phyloP scores from a whole-genome alignment of 331 rosid genomes.

The Spiraea crenata region DNA sequence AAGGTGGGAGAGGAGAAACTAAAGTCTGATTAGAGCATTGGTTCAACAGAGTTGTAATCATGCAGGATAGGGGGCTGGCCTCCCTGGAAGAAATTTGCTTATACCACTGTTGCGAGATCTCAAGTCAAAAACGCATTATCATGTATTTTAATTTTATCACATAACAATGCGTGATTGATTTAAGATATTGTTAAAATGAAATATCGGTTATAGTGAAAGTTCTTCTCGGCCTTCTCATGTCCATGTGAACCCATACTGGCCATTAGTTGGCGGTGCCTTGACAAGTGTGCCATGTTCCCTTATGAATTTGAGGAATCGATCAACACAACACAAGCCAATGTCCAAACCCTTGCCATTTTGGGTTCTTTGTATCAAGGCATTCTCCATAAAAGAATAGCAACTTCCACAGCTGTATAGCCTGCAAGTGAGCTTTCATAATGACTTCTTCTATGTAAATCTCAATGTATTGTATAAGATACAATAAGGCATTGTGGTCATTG shows the following conservation, averaged over 20 bases:
- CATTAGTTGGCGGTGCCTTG: not conserved
- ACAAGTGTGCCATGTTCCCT: not conserved
- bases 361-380: not conserved
- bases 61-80: not conserved
- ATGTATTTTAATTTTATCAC: no score
- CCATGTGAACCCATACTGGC: not conserved
- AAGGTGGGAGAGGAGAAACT: not conserved
- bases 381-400: not conserved
- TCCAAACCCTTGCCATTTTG: not conserved
- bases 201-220: no score
- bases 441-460: slow-evolving; percentile 19
- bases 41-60: not conserved
- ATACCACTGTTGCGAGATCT: no score
- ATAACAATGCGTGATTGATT: no score
- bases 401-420: slow-evolving; percentile 19
- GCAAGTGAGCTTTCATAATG: slow-evolving; percentile 10
- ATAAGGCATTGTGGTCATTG: slow-evolving; percentile 15
- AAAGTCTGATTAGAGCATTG: not conserved
- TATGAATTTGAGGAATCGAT: slow-evolving; percentile 1
- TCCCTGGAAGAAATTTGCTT: not conserved
- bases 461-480: slow-evolving; percentile 8
- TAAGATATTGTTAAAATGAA: no score
- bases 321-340: not conserved
- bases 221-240: not conserved
- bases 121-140: no score